phyloP scores from a whole-genome alignment of 2,329 filamentous ascomycete genomes.

The Trichoderma sp. region DNA sequence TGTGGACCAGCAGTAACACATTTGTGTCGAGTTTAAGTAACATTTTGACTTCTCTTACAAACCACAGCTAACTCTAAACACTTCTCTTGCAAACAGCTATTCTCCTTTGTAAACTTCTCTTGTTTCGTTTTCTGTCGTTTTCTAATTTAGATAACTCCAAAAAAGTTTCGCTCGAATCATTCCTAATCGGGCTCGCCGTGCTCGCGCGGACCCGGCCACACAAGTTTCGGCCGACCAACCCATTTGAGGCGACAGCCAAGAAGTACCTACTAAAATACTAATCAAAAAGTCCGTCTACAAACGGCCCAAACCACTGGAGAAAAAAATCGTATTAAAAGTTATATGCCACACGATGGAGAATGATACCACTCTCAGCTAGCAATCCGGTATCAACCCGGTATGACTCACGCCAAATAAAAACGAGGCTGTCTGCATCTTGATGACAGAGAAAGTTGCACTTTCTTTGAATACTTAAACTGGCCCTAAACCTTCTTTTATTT shows the following conservation, averaged over 20 bases:
- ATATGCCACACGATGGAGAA: background rate
- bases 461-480: background rate
- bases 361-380: background rate
- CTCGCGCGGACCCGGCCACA: background rate
- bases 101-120: background rate
- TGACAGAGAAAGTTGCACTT: background rate
- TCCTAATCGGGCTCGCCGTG: slow-evolving; percentile 14
- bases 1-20: background rate
- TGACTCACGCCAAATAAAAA: background rate
- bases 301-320: background rate
- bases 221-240: background rate
- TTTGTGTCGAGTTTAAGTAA: background rate
- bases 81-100: background rate
- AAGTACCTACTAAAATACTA: background rate
- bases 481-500: background rate
- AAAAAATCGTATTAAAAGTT: background rate
- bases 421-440: background rate
- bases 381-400: slow-evolving; percentile 1
- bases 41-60: background rate
- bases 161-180: background rate
- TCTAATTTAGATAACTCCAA: background rate
- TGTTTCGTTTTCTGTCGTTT: background rate
- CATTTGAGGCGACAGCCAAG: background rate
- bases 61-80: background rate
- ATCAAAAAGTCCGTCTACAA: background rate